Evolutionary conservation across 2,329 filamentous ascomycete species (phyloP).

Genomic region (Epicoccum nigrum): DNA sequence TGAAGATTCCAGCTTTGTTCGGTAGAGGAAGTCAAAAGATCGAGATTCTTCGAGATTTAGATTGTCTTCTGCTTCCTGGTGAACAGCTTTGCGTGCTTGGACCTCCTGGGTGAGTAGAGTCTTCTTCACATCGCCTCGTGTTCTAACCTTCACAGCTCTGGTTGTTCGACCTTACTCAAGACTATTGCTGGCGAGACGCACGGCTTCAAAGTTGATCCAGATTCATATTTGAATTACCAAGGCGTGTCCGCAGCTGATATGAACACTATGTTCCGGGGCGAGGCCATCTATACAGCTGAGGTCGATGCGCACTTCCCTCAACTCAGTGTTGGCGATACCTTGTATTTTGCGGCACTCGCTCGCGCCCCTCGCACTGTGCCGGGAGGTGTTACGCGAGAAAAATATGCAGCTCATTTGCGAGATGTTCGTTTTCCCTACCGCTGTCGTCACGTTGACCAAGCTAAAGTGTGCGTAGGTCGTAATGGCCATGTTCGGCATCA

Average conservation of each 20-base stretch:
- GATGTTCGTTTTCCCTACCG: conserved; percentile 47
- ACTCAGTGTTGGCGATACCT: conserved; percentile 75
- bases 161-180: conserved; percentile 83
- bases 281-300: conserved; percentile 84
- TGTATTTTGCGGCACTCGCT: conserved; percentile 70
- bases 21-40: conserved; percentile 59
- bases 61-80: conserved; percentile 69
- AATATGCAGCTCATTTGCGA: conserved; percentile 65
- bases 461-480: conserved; percentile 54
- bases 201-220: conserved; percentile 73
- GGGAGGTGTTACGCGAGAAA: conserved; percentile 59
- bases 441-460: not conserved
- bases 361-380: conserved; percentile 67
- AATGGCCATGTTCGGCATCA: conserved; percentile 77
- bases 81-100: conserved; percentile 77
- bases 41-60: conserved; percentile 70
- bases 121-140: not conserved
- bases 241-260: conserved; percentile 73
- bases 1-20: conserved; percentile 62
- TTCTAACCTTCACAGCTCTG: conserved; percentile 47
- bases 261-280: conserved; percentile 76
- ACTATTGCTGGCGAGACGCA: conserved; percentile 81
- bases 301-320: conserved; percentile 80
- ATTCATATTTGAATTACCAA: conserved; percentile 80
- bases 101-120: conserved; percentile 56